Percentiles rank a stretch among this genome's conserved stretches.
phyloP scores from a whole-genome alignment of 257 asterid genomes.

The Solanum chiquidenum region DNA sequence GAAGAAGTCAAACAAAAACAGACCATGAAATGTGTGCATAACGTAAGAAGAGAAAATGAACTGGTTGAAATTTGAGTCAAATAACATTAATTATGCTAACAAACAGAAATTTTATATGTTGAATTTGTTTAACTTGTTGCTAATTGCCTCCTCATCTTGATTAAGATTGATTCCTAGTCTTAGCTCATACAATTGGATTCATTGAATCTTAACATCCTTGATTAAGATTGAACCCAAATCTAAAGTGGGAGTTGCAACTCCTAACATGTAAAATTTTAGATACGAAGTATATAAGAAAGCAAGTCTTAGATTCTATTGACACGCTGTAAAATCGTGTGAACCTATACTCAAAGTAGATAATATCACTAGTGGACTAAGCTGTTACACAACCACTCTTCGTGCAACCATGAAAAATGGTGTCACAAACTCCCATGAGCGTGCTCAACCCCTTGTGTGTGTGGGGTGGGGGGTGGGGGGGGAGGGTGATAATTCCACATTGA shows the following conservation, averaged over 20 bases:
- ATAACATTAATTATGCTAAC: not conserved
- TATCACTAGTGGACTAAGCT: not conserved
- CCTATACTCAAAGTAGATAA: not conserved
- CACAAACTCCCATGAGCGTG: not conserved
- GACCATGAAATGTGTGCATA: not conserved
- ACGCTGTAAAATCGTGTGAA: not conserved
- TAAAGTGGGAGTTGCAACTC: too few species aligned
- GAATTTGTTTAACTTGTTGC: not conserved
- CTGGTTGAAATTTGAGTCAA: not conserved
- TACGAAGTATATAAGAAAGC: too few species aligned
- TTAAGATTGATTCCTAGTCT: not conserved
- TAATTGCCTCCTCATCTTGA: not conserved
- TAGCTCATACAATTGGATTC: not conserved
- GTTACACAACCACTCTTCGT: not conserved
- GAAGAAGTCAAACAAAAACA: too few species aligned
- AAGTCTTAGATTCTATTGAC: too few species aligned
- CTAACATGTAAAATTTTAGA: too few species aligned
- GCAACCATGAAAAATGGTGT: not conserved
- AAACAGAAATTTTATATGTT: not conserved
- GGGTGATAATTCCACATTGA: not conserved
- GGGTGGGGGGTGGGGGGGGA: too few species aligned
- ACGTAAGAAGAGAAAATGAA: not conserved
- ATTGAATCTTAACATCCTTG: not conserved
- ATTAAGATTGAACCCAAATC: not conserved
- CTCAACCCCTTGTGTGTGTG: not conserved